Evolutionary conservation across 345 rosid species (phyloP), one percentile per base, ranked within the genome.

Genomic region (Populus davidiana): DNA sequence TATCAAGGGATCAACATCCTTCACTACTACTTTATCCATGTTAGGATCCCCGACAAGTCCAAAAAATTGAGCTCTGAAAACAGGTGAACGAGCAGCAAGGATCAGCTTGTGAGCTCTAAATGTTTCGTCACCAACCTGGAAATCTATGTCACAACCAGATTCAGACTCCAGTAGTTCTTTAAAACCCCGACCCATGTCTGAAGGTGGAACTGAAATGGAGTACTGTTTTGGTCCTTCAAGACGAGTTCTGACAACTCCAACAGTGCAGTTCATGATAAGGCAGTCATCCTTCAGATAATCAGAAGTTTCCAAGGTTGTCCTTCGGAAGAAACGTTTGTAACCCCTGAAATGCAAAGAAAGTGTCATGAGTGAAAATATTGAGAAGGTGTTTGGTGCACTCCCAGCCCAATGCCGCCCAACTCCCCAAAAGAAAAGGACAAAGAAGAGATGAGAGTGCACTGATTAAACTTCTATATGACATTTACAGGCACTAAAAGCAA

Each of bases 61-160:
- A 78, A 88, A 94, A 83, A 94, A 93, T 39, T 94, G 98, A 20
- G 98, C 98, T 86, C 87, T 89, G 77, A 96, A 96, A 49, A 96
- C 98, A 25, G 94, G 97, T 4, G 99, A 94, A 35, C 99, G 97
- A 64, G 96, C 94, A 8, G 97, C 94, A 47, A 96, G 97, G 70
- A 96, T 86, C 85, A 92, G 80, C 76, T 91, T 96, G 71, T 94
- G 98, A 70, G 98, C 98, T 85, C 83, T 89, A 83, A 85, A 91
- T 10, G 83, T 87, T 86, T 92, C 94, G 72, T 91, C 93, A 2
- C 93, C 93, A 70, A 96, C 94, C 81, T 87, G 86, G 59, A 96
- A 91, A 80, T 64, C 81, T 74, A 96, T 75, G 83, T 96, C 97
- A 54, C 94, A 89, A 17, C 95, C 97, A 82, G 86, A 64, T 84